Percentiles rank a stretch among this genome's conserved stretches.
phyloP scores from a whole-genome alignment of 2,329 filamentous ascomycete genomes.

The Cordyceps militaris region DNA sequence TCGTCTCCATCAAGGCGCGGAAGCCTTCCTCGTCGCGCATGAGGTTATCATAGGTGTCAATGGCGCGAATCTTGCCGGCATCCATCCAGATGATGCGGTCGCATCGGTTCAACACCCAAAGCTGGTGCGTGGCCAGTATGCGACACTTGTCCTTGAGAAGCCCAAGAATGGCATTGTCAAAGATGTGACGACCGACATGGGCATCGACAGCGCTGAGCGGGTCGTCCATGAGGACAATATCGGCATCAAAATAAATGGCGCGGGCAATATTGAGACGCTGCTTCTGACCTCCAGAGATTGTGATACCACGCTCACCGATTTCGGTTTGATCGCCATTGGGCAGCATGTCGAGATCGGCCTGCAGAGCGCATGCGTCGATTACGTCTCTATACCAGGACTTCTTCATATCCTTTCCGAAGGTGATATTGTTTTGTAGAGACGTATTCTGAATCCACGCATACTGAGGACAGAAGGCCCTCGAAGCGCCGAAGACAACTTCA shows the following conservation, averaged over 20 bases:
- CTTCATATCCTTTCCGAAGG: constrained; percentile 76
- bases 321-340: constrained; percentile 83
- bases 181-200: constrained; percentile 68
- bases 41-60: constrained; percentile 85
- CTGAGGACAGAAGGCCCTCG: constrained; percentile 85
- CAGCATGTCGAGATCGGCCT: constrained; percentile 86
- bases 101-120: constrained; percentile 85
- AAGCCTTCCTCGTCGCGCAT: constrained; percentile 76
- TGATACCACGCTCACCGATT: constrained; percentile 93
- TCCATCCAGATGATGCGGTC: constrained; percentile 94
- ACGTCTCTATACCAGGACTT: constrained; percentile 75
- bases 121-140: constrained; percentile 87
- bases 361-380: constrained; percentile 75
- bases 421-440: constrained; percentile 78
- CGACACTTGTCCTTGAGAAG: constrained; percentile 83
- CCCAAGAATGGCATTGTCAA: constrained; percentile 89
- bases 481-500: constrained; percentile 67
- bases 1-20: constrained; percentile 77
- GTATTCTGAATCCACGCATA: constrained; percentile 98
- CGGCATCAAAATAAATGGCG: constrained; percentile 62
- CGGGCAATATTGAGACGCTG: constrained; percentile 91
- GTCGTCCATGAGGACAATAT: constrained; percentile 63
- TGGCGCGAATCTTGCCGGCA: constrained; percentile 70
- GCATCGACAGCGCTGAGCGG: constrained; percentile 63
- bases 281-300: constrained; percentile 91